Percentiles rank a stretch among this genome's conserved stretches.
phyloP scores from a whole-genome alignment of 192 early-diverging fungal species.

The Backusella liffmaniae region DNA sequence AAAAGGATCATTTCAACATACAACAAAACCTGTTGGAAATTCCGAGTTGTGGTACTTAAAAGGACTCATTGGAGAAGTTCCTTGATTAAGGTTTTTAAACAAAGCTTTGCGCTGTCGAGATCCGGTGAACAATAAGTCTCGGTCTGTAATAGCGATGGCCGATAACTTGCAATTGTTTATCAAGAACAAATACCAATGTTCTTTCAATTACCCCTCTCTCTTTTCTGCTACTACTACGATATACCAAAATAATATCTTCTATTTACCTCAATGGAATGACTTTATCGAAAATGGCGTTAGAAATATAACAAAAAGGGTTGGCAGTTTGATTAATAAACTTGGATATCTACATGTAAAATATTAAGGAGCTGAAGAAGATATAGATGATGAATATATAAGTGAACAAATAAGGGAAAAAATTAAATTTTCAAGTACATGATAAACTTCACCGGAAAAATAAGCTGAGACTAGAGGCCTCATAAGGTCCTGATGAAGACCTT shows the following conservation, averaged over 20 bases:
- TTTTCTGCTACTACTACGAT: neutral
- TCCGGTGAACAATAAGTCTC: conserved; percentile 47
- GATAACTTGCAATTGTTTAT: conserved; percentile 37
- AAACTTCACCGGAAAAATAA: no score
- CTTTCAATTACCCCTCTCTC: neutral
- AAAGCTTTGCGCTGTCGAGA: conserved; percentile 61
- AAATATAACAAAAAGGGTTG: conserved; percentile 29
- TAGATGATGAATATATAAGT: no score
- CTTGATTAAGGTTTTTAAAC: conserved; percentile 72
- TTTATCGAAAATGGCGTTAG: neutral
- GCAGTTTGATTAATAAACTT: conserved; percentile 26
- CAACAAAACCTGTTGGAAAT: neutral
- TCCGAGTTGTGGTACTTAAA: no score
- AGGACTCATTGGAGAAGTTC: conserved; percentile 64
- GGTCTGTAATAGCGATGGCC: conserved; percentile 50
- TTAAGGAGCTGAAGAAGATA: neutral
- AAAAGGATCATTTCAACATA: no score
- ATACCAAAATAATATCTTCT: no score
- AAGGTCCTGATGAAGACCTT: no score
- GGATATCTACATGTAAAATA: conserved; percentile 12
- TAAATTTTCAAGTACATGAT: no score
- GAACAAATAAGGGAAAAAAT: no score
- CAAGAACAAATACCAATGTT: neutral
- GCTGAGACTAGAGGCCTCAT: no score
- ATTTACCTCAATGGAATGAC: neutral